phyloP scores from a whole-genome alignment of 1,284 basidiomycete genomes.

The Rhodofomes roseus region DNA sequence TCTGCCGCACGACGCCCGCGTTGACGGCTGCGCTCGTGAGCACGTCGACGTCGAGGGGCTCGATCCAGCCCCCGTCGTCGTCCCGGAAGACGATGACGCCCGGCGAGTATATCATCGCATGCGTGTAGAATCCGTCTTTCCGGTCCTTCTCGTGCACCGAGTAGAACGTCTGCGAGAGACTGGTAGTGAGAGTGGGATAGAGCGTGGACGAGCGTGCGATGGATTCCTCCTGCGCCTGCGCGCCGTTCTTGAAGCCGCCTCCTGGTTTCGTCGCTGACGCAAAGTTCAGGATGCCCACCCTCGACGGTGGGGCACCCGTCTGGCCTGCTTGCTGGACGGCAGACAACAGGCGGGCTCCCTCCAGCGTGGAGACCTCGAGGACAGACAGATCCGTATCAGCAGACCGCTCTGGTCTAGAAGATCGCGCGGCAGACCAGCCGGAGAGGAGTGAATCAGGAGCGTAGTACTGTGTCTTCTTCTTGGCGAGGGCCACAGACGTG shows the following conservation, averaged over 20 bases:
- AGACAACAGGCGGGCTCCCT: slow-evolving; percentile 37
- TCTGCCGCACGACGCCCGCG: slow-evolving; percentile 49
- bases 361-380: slow-evolving; percentile 51
- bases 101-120: slow-evolving; percentile 68
- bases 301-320: slow-evolving; percentile 19
- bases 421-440: slow-evolving; percentile 29
- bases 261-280: slow-evolving; percentile 68
- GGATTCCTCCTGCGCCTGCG: slow-evolving; percentile 71
- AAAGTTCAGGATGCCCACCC: slow-evolving; percentile 63
- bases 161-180: slow-evolving; percentile 53
- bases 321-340: slow-evolving; percentile 13
- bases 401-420: slow-evolving; percentile 6
- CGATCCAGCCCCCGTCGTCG: slow-evolving; percentile 49
- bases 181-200: slow-evolving; percentile 54
- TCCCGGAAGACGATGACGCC: slow-evolving; percentile 51
- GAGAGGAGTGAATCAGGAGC: slow-evolving; percentile 35
- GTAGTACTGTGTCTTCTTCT: slow-evolving; percentile 40
- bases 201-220: slow-evolving; percentile 66
- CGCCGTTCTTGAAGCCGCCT: slow-evolving; percentile 62
- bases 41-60: slow-evolving; percentile 55
- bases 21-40: slow-evolving; percentile 69
- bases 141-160: slow-evolving; percentile 46
- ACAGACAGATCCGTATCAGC: slow-evolving; percentile 34
- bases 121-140: slow-evolving; percentile 55
- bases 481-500: slow-evolving; percentile 28